Conservation (phyloP, 495 filamentous ascomycete genomes). For the Aspergillus steynii region DNA sequence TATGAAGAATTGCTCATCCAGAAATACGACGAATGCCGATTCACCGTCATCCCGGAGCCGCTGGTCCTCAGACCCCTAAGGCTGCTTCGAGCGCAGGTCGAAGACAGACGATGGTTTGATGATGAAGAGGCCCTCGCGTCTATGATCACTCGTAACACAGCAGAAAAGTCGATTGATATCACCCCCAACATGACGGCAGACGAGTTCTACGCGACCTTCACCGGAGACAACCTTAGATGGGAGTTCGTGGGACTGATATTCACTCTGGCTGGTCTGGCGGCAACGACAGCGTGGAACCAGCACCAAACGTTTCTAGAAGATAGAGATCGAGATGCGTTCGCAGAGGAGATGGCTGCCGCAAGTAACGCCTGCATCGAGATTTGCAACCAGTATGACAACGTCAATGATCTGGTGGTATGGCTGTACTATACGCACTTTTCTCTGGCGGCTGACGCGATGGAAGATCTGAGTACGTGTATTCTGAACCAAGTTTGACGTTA, state of each 20-base stretch:
- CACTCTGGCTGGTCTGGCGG: slow-evolving; percentile 34
- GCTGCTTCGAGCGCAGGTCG: slow-evolving; percentile 7
- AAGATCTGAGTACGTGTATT: background rate
- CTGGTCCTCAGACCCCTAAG: slow-evolving; percentile 10
- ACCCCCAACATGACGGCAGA: slow-evolving; percentile 4
- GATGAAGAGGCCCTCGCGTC: background rate
- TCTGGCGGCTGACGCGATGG: slow-evolving; percentile 4
- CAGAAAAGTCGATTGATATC: slow-evolving; percentile 7
- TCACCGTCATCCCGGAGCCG: slow-evolving; percentile 15
- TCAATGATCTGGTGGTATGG: slow-evolving; percentile 10
- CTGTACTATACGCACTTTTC: background rate
- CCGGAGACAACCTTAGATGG: slow-evolving; percentile 49
- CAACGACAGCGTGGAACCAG: background rate
- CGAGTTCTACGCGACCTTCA: slow-evolving; percentile 33
- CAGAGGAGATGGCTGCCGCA: slow-evolving; percentile 11
- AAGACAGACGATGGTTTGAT: background rate
- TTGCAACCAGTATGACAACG: slow-evolving; percentile 6
- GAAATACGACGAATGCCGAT: slow-evolving; percentile 10
- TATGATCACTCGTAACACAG: slow-evolving; percentile 4
- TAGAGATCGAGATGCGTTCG: slow-evolving; percentile 2
- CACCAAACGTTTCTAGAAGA: background rate
- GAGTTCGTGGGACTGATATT: slow-evolving; percentile 51
- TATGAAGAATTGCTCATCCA: slow-evolving; percentile 13
- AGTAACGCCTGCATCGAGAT: slow-evolving; percentile 11
- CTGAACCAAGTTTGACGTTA: background rate